These are phyloP conservation scores for Aurantiochytrium sp. DNA, from an alignment of 108 stramenopile genomes.

Conservation along the genomic window DNA sequence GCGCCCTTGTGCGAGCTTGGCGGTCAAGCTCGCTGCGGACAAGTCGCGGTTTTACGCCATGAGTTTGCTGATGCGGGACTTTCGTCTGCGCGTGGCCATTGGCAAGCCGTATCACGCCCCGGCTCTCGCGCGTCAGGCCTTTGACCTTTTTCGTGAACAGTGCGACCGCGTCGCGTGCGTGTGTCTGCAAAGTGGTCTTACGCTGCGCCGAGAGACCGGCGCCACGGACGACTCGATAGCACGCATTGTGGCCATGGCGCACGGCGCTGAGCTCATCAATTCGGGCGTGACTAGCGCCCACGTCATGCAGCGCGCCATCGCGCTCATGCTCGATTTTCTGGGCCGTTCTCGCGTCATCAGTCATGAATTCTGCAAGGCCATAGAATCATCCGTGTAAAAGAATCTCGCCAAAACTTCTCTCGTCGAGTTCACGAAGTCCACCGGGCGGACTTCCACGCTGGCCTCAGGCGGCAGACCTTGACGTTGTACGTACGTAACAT, in stretches of 20 bases:
- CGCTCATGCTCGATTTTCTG: not conserved
- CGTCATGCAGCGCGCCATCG: not conserved
- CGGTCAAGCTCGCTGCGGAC: not conserved
- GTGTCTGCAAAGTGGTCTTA: not conserved
- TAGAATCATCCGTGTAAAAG: too few relatives aligned
- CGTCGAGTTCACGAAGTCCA: too few relatives aligned
- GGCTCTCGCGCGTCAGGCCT: not conserved
- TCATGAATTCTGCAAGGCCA: too few relatives aligned
- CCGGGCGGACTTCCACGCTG: too few relatives aligned
- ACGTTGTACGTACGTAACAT: too few relatives aligned
- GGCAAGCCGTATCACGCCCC: not conserved
- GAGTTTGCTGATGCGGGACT: not conserved
- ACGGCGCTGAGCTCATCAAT: not conserved
- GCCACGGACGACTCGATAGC: not conserved
- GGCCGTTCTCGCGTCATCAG: too few relatives aligned
- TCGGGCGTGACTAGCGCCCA: not conserved
- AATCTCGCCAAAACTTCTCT: too few relatives aligned
- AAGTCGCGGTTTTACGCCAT: not conserved
- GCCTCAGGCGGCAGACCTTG: too few relatives aligned
- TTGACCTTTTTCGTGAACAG: not conserved
- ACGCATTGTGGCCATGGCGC: not conserved
- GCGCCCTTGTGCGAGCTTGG: not conserved
- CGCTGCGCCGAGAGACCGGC: not conserved
- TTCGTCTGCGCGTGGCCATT: not conserved
- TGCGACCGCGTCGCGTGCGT: not conserved